phyloP scores from a whole-genome alignment of 2,329 filamentous ascomycete species.

The Niveomyces coronatus region DNA sequence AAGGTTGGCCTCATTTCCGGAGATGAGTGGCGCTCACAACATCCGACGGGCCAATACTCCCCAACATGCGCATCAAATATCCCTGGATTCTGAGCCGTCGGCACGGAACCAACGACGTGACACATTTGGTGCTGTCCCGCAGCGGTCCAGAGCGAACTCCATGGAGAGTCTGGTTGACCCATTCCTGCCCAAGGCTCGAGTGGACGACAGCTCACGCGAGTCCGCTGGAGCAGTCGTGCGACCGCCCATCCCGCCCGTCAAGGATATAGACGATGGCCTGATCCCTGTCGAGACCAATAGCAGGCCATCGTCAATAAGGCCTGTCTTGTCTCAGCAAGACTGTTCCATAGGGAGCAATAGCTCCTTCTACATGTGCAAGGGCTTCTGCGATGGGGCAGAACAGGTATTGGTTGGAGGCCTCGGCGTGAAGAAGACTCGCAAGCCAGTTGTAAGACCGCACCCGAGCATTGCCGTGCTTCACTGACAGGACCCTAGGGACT shows the following conservation, averaged over 20 bases:
- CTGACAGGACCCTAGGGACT: constrained; percentile 25
- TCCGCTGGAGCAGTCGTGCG: constrained; percentile 1
- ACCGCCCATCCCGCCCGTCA: background rate
- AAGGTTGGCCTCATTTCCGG: background rate
- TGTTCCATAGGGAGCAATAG: constrained; percentile 34
- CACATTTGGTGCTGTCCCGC: constrained; percentile 3
- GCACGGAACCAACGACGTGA: background rate
- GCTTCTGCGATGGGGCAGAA: constrained; percentile 45
- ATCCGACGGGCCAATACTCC: background rate
- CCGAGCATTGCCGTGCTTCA: background rate
- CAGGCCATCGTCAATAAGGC: constrained; percentile 1
- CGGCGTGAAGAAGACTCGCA: constrained; percentile 40
- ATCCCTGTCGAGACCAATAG: constrained; percentile 15
- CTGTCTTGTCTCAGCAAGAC: constrained; percentile 17
- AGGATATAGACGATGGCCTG: constrained; percentile 13
- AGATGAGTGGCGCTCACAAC: background rate
- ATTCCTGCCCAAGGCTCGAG: constrained; percentile 1
- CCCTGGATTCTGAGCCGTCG: constrained; percentile 2
- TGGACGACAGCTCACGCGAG: constrained; percentile 4
- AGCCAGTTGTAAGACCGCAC: constrained; percentile 28
- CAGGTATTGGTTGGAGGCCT: constrained; percentile 37
- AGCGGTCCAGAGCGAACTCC: constrained; percentile 4
- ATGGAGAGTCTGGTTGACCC: constrained; percentile 8
- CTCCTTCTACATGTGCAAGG: constrained; percentile 42
- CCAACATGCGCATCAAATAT: constrained; percentile 6